A percentile compares a stretch with the other conserved stretches of the same genome.
Conservation (phyloP, 1,284 basidiomycete species). For the Athelia sp. region DNA sequence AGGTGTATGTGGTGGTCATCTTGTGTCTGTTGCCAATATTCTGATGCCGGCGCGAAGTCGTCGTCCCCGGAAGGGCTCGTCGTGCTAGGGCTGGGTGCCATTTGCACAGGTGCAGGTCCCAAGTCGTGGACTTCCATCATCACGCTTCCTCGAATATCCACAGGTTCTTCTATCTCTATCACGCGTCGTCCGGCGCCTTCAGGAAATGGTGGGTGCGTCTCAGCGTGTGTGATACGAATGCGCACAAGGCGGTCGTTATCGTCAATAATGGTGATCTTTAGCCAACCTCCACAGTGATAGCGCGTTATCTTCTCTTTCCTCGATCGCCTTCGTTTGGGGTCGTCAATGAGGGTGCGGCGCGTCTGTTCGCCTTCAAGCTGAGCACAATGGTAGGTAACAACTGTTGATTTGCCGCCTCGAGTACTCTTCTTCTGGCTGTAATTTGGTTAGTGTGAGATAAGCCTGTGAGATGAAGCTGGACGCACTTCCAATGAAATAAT, state of each 20-base stretch:
- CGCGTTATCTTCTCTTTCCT: slow-evolving; percentile 17
- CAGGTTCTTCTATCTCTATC: neutral
- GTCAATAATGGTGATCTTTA: slow-evolving; percentile 30
- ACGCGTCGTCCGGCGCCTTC: neutral
- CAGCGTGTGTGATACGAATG: slow-evolving; percentile 29
- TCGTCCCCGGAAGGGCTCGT: too few relatives aligned
- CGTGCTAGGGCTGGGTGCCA: too few relatives aligned
- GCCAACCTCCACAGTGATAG: slow-evolving; percentile 27
- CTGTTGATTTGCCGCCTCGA: slow-evolving; percentile 25
- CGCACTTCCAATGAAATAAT: slow-evolving; percentile 29
- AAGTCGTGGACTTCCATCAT: too few relatives aligned
- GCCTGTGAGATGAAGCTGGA: slow-evolving; percentile 4
- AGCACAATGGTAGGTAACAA: slow-evolving; percentile 28
- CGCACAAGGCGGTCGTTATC: slow-evolving; percentile 27
- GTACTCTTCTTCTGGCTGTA: slow-evolving; percentile 28
- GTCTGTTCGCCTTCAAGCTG: slow-evolving; percentile 26
- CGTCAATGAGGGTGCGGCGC: slow-evolving; percentile 18
- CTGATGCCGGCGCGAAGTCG: too few relatives aligned
- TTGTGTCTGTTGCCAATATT: neutral
- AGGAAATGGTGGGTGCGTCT: slow-evolving; percentile 19
- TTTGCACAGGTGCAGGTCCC: too few relatives aligned
- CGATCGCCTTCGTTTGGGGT: slow-evolving; percentile 7
- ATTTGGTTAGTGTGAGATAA: too few relatives aligned
- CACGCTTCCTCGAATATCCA: too few relatives aligned
- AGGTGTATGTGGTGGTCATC: neutral